Evolutionary conservation across 805 yeast species (phyloP).

Genomic region (Candida fluviatilis): DNA sequence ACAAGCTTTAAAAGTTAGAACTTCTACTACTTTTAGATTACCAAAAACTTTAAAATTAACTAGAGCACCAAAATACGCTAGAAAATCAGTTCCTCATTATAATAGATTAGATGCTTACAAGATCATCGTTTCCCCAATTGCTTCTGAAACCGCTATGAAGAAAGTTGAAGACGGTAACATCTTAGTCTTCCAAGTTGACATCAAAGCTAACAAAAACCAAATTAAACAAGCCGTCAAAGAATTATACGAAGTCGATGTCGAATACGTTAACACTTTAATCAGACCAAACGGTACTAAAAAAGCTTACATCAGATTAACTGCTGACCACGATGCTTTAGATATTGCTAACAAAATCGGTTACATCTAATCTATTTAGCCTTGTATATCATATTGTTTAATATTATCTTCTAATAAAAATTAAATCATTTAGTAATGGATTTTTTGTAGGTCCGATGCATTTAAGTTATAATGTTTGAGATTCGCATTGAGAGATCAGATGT

Average conservation of each 20-base stretch:
- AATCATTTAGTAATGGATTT: not conserved
- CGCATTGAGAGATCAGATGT: too few relatives aligned
- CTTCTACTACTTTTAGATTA: conserved; percentile 90
- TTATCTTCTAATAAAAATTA: conserved; percentile 1
- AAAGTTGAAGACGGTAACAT: conserved; percentile 99
- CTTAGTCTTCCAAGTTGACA: conserved; percentile 95
- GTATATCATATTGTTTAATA: conserved; percentile 3
- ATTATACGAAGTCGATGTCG: conserved; percentile 94
- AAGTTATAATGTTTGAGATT: not conserved
- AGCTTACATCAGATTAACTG: conserved; percentile 98
- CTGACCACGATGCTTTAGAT: conserved; percentile 99
- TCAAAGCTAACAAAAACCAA: conserved; percentile 97
- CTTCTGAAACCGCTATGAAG: conserved; percentile 98
- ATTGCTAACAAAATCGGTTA: conserved; percentile 99
- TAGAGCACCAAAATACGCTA: conserved; percentile 92
- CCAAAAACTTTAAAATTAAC: conserved; percentile 96
- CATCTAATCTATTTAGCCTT: conserved; percentile 48
- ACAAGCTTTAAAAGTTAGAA: conserved; percentile 91
- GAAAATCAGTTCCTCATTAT: conserved; percentile 96
- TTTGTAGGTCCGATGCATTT: too few relatives aligned
- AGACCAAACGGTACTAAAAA: conserved; percentile 99
- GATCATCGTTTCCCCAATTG: conserved; percentile 90
- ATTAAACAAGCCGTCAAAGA: conserved; percentile 98
- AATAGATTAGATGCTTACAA: conserved; percentile 95
- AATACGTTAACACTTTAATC: conserved; percentile 91